Evolutionary conservation across 352 stramenopile genomes (phyloP), one percentile per base, ranked within the genome.

Genomic region (Phytophthora capsici): DNA sequence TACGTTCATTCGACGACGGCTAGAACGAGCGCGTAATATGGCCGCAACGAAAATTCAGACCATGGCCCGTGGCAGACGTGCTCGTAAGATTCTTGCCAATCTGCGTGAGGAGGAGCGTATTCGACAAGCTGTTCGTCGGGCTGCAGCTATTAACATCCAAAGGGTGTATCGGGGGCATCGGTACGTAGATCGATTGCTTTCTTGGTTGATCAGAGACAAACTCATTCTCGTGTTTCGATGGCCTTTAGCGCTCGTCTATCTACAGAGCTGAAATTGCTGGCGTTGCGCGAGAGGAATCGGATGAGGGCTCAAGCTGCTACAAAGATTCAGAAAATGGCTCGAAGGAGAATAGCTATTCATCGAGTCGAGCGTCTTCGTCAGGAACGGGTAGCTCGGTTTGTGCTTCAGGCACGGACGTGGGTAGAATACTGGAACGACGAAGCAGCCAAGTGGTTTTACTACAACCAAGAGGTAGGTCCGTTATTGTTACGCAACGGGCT

Each of bases 351-450:
- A 57, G 84, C 86, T 6, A 77, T 76, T 37, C 69, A 67, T 14
- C 37, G 28, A 2, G 81, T 93, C 6, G 53, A 60, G 12, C 41
- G 25, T 5, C 47, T 79, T 59, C 74, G 71, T 45, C 53, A 73
- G 16, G 70, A 80, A 38, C 69, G 73, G 17, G 53, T 77, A 28
- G 62, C 56, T 1, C 58, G 72, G 9, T 66, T 93, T 30, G 56
- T 93, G n/a, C 40, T 59, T 3, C 57, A 82, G 40, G 80, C 86
- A 8, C 72, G 74, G 8, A 59, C 66, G 6, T 94, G 82, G 79
- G 75, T 81, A 13, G 84, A 95, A 61, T 91, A 89, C 63, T 95
- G 84, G 86, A 90, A 72, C 55, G 83, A 95, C 32, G 82, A 95
- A 22, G 66, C 78, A 0, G 68, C 72, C 6, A 75, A 81, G 38